Percentiles rank a stretch among this genome's conserved stretches.
Conservation (phyloP, 2,329 filamentous ascomycete genomes). For the Aureobasidium musti region DNA sequence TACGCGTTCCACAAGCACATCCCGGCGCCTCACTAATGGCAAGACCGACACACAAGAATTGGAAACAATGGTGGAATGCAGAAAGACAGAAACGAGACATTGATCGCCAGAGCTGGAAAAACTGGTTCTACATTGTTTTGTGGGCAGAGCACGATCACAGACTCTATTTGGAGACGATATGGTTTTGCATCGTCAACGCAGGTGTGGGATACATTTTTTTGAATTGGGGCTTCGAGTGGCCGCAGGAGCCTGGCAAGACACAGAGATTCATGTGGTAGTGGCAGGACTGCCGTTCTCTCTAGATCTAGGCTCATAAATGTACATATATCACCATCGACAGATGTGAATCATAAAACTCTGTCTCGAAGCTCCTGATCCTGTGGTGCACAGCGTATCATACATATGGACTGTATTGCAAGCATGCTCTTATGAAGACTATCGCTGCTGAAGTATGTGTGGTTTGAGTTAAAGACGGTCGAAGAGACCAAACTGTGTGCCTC, state of each 20-base stretch:
- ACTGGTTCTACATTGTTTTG: conserved; percentile 20
- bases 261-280: conserved; percentile 82
- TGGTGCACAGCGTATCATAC: too few species aligned
- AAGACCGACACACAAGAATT: conserved; percentile 21
- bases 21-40: conserved; percentile 19
- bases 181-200: conserved; percentile 67
- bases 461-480: not conserved
- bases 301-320: not conserved
- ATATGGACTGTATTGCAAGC: too few species aligned
- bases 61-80: conserved; percentile 28
- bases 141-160: conserved; percentile 44
- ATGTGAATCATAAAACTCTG: too few species aligned
- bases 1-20: conserved; percentile 63
- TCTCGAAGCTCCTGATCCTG: too few species aligned
- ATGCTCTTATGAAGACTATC: too few species aligned
- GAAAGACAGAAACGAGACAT: conserved; percentile 2
- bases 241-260: conserved; percentile 57
- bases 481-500: not conserved
- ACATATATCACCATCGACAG: not conserved
- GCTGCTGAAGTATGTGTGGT: too few species aligned
- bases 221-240: conserved; percentile 67
- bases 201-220: conserved; percentile 73
- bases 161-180: conserved; percentile 65
- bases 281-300: not conserved
- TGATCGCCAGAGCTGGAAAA: not conserved